Evolutionary conservation across 345 rosid genomes (phyloP), one percentile per base, ranked within the genome.

Genomic region (Stellera chamaejasme): DNA sequence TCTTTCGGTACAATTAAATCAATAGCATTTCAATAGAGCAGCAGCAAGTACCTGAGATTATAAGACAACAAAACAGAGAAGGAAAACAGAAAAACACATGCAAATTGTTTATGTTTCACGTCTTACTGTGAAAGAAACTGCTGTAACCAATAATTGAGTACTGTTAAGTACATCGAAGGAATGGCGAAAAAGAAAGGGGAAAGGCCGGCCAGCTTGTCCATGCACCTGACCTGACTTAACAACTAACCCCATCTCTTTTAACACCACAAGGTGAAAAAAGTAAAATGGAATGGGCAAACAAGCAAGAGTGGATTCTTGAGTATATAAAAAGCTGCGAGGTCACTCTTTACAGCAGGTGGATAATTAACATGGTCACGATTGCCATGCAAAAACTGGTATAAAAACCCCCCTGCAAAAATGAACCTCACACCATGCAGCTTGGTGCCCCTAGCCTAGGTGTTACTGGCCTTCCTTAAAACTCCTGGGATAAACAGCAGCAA

Each of bases 361-460:
- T 51, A 10, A 2, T 43, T 13, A 75, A 68, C 81, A 69, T 73
- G 79, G 73, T 59, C 46, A 50, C 59, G 7, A 48, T 45, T 61
- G 69, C 66, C 78, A 71, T 61, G 77, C 69, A 71, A 72, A 61
- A 68, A 73, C 10, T 41, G 13, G 49, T 52, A 51, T 50, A 60
- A 48, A 56, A 57, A 26, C 79, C 77, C 25, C 48, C 80, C 75
- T 61, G 80, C 25, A 67, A 75, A 72, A 76, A 68, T 64, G 56
- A 51, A 50, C 27, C 78, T 66, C n/a, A n/a, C n/a, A n/a, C n/a
- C n/a, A n/a, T n/a, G n/a, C n/a, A n/a, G n/a, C n/a, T n/a, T n/a
- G n/a, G n/a, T n/a, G n/a, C n/a, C n/a, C n/a, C n/a, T n/a, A n/a
- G n/a, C n/a, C n/a, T n/a, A n/a, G n/a, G 27, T 58, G 67, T 48